Conservation (phyloP, 108 stramenopile species). For the Conticribra guillardii region DNA sequence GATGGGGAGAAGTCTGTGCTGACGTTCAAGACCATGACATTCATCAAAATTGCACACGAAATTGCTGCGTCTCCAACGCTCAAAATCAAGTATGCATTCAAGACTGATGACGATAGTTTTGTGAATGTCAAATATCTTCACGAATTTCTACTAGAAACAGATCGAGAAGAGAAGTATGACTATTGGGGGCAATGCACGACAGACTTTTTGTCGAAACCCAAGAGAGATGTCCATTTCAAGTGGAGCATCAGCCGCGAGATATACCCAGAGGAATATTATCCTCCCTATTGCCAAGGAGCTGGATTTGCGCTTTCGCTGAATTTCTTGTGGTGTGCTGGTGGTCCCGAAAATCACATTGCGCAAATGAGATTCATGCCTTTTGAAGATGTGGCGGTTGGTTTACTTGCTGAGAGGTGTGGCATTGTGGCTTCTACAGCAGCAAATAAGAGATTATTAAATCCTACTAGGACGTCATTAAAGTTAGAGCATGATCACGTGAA, state of each 20-base stretch:
- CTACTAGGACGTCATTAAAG: background rate
- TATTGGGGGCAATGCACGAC: conserved; percentile 32
- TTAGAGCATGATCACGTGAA: background rate
- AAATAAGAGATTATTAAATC: conserved; percentile 2
- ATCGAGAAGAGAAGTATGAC: background rate
- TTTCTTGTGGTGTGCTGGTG: conserved; percentile 7
- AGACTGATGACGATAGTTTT: conserved; percentile 37
- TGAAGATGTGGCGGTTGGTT: conserved; percentile 21
- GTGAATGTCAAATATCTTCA: conserved; percentile 15
- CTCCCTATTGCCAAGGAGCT: conserved; percentile 17
- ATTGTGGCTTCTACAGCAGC: background rate
- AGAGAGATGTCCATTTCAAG: conserved; percentile 3
- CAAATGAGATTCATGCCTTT: conserved; percentile 22
- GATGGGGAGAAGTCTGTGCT: conserved; percentile 3
- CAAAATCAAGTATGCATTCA: conserved; percentile 11
- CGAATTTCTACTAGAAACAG: background rate
- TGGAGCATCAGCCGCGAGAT: conserved; percentile 4
- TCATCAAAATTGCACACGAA: conserved; percentile 13
- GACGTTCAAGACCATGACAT: conserved; percentile 24
- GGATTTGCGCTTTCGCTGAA: conserved; percentile 21
- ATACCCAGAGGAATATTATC: conserved; percentile 20
- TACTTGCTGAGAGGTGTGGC: conserved; percentile 27
- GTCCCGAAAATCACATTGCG: conserved; percentile 1
- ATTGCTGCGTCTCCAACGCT: background rate
- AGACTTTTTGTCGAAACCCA: background rate